These are phyloP conservation scores for Acanthamoeba quina DNA, from an alignment of 208 protist species.

Conservation along the genomic window DNA sequence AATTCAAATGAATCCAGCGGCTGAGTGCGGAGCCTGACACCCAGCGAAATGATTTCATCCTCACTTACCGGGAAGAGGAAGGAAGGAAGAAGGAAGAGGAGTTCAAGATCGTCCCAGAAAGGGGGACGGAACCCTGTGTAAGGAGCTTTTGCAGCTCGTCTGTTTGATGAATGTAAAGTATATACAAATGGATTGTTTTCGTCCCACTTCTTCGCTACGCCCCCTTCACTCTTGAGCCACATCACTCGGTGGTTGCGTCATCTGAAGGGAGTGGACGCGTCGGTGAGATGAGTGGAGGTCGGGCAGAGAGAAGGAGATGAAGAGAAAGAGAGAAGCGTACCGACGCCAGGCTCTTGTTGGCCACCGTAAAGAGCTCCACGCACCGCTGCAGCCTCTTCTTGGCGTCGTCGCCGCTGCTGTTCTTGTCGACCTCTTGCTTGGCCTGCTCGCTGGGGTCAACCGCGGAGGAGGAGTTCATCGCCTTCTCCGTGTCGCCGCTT, in stretches of 20 bases:
- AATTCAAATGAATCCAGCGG: not conserved
- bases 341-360: conserved; percentile 29
- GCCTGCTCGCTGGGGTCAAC: not conserved
- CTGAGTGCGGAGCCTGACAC: too few species aligned
- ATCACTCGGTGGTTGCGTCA: not conserved
- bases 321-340: not conserved
- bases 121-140: too few species aligned
- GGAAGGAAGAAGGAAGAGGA: too few species aligned
- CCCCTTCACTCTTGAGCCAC: too few species aligned
- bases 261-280: not conserved
- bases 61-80: too few species aligned
- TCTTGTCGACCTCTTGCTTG: not conserved
- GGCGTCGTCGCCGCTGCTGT: not conserved
- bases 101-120: too few species aligned
- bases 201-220: too few species aligned
- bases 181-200: too few species aligned
- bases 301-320: not conserved
- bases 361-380: conserved; percentile 10
- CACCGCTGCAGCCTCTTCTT: conserved; percentile 39
- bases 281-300: not conserved
- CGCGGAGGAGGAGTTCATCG: not conserved
- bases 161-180: too few species aligned
- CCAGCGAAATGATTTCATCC: too few species aligned
- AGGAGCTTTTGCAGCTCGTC: too few species aligned
- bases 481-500: conserved; percentile 2